Percentiles rank a stretch among this genome's conserved stretches.
Evolutionary conservation across 768 basidiomycete genomes (phyloP).

Genomic region (Auriscalpium vulgare): DNA sequence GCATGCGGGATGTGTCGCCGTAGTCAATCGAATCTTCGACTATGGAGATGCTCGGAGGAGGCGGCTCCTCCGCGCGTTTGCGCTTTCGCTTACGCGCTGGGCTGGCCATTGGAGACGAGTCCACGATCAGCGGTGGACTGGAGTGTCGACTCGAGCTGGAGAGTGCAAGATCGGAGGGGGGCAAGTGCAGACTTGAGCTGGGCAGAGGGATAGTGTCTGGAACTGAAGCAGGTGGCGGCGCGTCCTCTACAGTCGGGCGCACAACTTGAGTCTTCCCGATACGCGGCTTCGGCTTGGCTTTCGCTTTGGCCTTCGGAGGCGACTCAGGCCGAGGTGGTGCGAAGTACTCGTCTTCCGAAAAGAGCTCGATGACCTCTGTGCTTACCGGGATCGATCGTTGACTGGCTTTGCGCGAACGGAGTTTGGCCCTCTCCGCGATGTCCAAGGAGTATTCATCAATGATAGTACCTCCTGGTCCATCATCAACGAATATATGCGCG

Average conservation of each 20-base stretch:
- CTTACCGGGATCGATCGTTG: background rate
- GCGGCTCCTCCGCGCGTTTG: background rate
- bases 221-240: constrained; percentile 8
- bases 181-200: constrained; percentile 20
- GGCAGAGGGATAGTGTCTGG: constrained; percentile 16
- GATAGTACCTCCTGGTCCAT: background rate
- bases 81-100: constrained; percentile 15
- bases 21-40: background rate
- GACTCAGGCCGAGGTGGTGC: constrained; percentile 10
- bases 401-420: constrained; percentile 20
- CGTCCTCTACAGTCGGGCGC: background rate
- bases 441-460: constrained; percentile 14
- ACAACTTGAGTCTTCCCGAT: background rate
- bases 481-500: background rate
- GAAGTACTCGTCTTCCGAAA: constrained; percentile 21
- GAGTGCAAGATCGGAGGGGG: constrained; percentile 19
- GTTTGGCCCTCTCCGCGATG: constrained; percentile 27
- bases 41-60: background rate
- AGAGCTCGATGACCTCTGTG: constrained; percentile 22
- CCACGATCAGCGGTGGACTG: background rate
- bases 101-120: constrained; percentile 1
- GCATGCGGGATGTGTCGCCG: background rate
- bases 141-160: constrained; percentile 9
- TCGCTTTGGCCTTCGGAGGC: constrained; percentile 3
- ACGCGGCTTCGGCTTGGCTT: constrained; percentile 6